Evolutionary conservation across 805 yeast species (phyloP).

Genomic region (Hanseniaspora mollemarum): DNA sequence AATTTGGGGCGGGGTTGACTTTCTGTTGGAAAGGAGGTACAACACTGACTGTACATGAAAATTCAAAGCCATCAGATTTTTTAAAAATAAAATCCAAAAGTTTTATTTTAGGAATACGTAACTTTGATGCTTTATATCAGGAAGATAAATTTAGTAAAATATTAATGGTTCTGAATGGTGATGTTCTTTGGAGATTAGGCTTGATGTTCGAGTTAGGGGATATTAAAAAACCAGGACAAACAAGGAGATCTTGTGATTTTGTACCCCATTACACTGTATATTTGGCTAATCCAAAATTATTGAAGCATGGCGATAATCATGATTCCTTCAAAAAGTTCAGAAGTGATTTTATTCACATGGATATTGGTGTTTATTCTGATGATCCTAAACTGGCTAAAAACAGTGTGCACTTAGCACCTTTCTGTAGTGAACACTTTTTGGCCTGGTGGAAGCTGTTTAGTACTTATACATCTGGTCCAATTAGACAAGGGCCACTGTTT

Average conservation of each 20-base stretch:
- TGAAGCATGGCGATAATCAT: conserved; percentile 34
- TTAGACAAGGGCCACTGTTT: conserved; percentile 61
- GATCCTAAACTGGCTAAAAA: conserved; percentile 39
- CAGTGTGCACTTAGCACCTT: conserved; percentile 61
- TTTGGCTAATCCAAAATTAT: conserved; percentile 45
- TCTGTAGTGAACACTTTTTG: conserved; percentile 53
- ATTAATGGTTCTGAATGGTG: conserved; percentile 51
- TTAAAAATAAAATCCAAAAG: conserved; percentile 43
- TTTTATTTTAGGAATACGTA: conserved; percentile 49
- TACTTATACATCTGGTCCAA: conserved; percentile 66
- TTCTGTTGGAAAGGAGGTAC: conserved; percentile 55
- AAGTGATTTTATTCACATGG: conserved; percentile 51
- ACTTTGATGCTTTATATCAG: conserved; percentile 22
- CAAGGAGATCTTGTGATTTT: conserved; percentile 38
- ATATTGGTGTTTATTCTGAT: conserved; percentile 32
- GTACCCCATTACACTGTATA: conserved; percentile 54
- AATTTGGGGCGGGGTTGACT: conserved; percentile 50
- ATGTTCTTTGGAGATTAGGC: conserved; percentile 70
- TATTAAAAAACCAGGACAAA: conserved; percentile 28
- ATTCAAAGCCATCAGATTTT: conserved; percentile 39
- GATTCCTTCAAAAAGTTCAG: conserved; percentile 54
- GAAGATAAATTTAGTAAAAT: conserved; percentile 33
- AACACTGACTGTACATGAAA: conserved; percentile 40
- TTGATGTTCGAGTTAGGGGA: conserved; percentile 57
- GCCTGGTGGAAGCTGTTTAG: conserved; percentile 75